phyloP scores from a whole-genome alignment of 805 yeast species.

The Debaryomyces maramus region DNA sequence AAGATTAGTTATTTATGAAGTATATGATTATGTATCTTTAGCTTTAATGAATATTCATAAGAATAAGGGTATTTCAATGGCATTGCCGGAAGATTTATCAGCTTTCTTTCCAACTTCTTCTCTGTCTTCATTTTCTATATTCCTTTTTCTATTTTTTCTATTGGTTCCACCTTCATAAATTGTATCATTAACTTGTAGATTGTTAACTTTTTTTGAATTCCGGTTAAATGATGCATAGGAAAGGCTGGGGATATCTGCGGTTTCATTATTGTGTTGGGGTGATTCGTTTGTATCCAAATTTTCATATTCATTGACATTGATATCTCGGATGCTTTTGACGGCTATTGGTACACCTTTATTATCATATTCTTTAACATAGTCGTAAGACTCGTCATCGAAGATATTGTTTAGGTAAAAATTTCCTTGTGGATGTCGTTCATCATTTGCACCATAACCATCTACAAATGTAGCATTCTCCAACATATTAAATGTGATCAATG shows the following conservation, averaged over 20 bases:
- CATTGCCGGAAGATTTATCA: slow-evolving; percentile 37
- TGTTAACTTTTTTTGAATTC: background rate
- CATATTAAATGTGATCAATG: slow-evolving; percentile 41
- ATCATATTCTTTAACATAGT: slow-evolving; percentile 19
- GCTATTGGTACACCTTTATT: background rate
- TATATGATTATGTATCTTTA: slow-evolving; percentile 1
- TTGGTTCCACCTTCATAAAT: background rate
- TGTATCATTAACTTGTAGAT: slow-evolving; percentile 6
- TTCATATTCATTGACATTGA: background rate
- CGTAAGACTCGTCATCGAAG: slow-evolving; percentile 29
- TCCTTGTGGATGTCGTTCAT: background rate
- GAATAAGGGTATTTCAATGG: slow-evolving; percentile 47
- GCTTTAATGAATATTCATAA: slow-evolving; percentile 17
- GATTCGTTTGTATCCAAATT: too few species aligned
- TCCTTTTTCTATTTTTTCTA: background rate
- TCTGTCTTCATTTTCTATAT: slow-evolving; percentile 1
- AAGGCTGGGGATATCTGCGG: background rate
- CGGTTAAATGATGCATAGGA: slow-evolving; percentile 8
- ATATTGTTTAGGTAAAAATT: slow-evolving; percentile 17
- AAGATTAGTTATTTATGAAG: slow-evolving; percentile 39
- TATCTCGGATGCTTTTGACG: background rate
- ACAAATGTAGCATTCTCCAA: slow-evolving; percentile 25
- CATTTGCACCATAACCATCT: slow-evolving; percentile 11
- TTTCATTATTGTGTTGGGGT: too few species aligned
- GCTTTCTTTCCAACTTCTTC: background rate